Conservation (phyloP, 345 rosid genomes). For the Gossypium longicalyx region DNA sequence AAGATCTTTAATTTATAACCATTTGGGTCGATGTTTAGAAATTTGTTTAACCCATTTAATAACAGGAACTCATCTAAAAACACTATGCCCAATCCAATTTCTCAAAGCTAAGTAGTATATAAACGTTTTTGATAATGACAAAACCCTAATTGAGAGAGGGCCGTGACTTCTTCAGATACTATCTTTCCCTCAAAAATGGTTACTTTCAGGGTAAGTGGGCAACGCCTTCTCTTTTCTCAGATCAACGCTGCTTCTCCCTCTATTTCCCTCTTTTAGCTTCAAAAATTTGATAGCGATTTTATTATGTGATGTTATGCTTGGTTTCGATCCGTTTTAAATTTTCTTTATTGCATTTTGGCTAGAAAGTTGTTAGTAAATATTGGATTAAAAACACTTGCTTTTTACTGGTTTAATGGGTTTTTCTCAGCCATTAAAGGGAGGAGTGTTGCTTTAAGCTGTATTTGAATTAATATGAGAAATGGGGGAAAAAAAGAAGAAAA, state of each 20-base stretch:
- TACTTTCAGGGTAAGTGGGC: conserved; percentile 30
- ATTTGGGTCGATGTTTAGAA: neutral
- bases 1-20: neutral
- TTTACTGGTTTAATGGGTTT: no score
- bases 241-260: neutral
- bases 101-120: neutral
- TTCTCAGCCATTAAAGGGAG: neutral
- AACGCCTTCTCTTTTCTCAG: neutral
- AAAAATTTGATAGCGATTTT: neutral
- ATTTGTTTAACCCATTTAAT: neutral
- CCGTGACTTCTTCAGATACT: neutral
- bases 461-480: no score
- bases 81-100: neutral
- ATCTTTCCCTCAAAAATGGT: conserved; percentile 28
- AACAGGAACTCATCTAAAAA: neutral
- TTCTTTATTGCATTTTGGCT: neutral
- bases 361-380: neutral
- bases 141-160: conserved; percentile 18
- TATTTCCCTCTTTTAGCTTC: neutral
- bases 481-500: neutral
- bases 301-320: neutral
- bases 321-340: neutral
- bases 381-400: neutral
- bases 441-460: neutral
- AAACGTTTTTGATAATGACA: conserved; percentile 2